Base-by-base conservation (phyloP, 148 eudicot species). In the Euryodendron excelsum region DNA sequence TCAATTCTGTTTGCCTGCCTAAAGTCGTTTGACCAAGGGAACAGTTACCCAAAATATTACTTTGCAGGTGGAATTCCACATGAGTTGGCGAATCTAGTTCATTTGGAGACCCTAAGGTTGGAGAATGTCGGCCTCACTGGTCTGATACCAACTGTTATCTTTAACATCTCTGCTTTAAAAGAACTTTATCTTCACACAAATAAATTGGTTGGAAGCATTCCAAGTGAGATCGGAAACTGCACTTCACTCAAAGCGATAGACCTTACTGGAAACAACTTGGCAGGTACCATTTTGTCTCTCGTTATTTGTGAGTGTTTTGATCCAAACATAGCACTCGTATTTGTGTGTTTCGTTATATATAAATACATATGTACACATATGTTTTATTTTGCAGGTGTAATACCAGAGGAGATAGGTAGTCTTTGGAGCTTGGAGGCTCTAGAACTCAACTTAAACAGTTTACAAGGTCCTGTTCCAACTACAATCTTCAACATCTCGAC, bases 101-200 rank as follows among this genome's bases (percentile, higher is more conserved):
- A 63, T 30, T 33, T 63, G 13, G 0, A 63, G 68, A 11, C 28
- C 8, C 68, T 63, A 33, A 0, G 12, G 14, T 63, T 63, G 68
- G 17, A 14, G 4, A 31, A 31, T 63, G 34, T 18, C 8, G 21
- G 37, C 36, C 34, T 63, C 37, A 33, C 36, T 13, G 39, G 68
- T 1, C 0, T 0, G 14, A 13, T 31, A 15, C 68, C 68, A 63
- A 3, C 15, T 31, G 4, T 11, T 31, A n/a, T 60, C 30, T 60
- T 60, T 25, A 59, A 59, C 63, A 59, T 59, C 25, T 59, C 63
- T 59, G 18, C 28, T 59, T 27, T 59, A 27, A 12, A 59, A 59
- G 14, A 0, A 2, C 0, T 59, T n/a, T 0, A 0, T 0, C 3
- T 59, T 25, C 0, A 0, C 0, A 27, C 25, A 2, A 59, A 59